A percentile compares a stretch with the other conserved stretches of the same genome.
Evolutionary conservation across 306 rosid genomes (phyloP).

Genomic region (Lathyrus tuberosus): DNA sequence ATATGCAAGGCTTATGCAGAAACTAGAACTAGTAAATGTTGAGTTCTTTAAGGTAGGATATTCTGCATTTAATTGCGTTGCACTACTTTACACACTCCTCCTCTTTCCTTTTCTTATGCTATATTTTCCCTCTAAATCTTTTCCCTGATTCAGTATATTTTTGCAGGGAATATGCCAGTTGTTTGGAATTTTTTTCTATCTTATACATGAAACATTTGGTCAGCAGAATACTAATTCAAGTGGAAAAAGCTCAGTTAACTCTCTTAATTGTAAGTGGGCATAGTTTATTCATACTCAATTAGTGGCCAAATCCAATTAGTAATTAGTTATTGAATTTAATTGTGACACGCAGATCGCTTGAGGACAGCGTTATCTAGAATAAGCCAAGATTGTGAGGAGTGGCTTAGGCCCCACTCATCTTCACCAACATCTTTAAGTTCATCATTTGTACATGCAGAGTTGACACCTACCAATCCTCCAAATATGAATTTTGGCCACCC

Average conservation of each 20-base stretch:
- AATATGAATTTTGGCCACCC: conserved; percentile 54
- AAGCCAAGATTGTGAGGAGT: conserved; percentile 85
- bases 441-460: conserved; percentile 61
- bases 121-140: conserved; percentile 43
- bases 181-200: conserved; percentile 78
- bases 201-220: conserved; percentile 81
- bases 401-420: conserved; percentile 65
- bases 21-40: conserved; percentile 75
- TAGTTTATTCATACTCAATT: conserved; percentile 33
- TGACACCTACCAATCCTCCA: conserved; percentile 70
- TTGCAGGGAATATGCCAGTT: conserved; percentile 97
- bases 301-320: conserved; percentile 33
- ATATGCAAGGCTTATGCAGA: conserved; percentile 98
- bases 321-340: conserved; percentile 38
- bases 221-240: conserved; percentile 67
- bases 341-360: conserved; percentile 72
- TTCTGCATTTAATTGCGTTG: conserved; percentile 31
- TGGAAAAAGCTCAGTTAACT: conserved; percentile 67
- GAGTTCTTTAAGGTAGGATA: conserved; percentile 87
- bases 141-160: conserved; percentile 68
- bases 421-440: conserved; percentile 61
- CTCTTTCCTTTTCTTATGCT: conserved; percentile 32
- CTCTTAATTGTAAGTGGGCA: conserved; percentile 70
- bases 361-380: conserved; percentile 84
- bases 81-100: conserved; percentile 1